phyloP scores from a whole-genome alignment of 441 rosid species.

The Geranium incanum region DNA sequence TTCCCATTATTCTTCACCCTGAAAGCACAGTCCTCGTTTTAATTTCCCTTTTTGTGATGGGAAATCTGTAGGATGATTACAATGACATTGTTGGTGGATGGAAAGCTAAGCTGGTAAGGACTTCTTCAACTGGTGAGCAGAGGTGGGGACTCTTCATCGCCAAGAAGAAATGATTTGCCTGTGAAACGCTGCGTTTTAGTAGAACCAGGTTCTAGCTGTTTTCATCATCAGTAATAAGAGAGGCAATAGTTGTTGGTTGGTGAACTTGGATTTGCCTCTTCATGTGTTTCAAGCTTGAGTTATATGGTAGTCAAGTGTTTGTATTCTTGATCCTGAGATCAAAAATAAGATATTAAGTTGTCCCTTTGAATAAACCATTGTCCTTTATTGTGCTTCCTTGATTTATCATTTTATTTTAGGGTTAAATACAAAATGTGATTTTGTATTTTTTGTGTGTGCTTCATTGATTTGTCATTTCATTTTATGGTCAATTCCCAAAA shows the following conservation, averaged over 20 bases:
- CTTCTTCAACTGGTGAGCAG: neutral
- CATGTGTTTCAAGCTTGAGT: neutral
- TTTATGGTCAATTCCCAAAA: too few species aligned
- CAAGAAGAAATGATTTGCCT: neutral
- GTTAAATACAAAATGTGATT: too few species aligned
- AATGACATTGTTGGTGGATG: conserved; percentile 2
- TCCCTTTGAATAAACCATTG: too few species aligned
- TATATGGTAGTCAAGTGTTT: neutral
- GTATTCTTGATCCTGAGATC: too few species aligned
- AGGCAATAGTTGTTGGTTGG: neutral
- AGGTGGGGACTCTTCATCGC: neutral
- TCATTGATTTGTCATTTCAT: too few species aligned
- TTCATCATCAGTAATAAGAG: neutral
- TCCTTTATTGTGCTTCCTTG: too few species aligned
- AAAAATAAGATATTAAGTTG: too few species aligned
- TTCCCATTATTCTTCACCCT: neutral
- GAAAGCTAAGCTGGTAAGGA: conserved; percentile 3
- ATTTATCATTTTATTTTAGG: too few species aligned
- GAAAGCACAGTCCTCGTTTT: neutral
- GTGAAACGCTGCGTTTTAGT: neutral
- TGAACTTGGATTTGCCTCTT: neutral
- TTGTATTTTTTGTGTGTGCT: too few species aligned
- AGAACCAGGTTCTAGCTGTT: neutral
- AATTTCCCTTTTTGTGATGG: neutral
- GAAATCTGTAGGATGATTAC: neutral